A percentile compares a stretch with the other conserved stretches of the same genome.
Evolutionary conservation across 768 basidiomycete species (phyloP).

Genomic region (Leucocoprinus sp.): DNA sequence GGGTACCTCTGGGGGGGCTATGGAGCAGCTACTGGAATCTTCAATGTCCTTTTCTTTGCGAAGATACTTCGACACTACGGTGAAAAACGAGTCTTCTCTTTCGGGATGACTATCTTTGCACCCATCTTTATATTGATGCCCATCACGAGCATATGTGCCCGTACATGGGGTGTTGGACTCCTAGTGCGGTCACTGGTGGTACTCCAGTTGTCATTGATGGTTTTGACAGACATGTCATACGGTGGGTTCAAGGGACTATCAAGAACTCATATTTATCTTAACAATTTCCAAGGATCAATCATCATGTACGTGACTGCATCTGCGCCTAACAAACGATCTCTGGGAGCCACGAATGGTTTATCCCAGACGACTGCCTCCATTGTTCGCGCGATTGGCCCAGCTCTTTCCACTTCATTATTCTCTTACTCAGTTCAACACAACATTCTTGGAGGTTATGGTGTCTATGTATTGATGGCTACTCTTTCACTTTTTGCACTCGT

Average conservation of each 20-base stretch:
- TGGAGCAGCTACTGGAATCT: constrained; percentile 30
- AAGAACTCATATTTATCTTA: background rate
- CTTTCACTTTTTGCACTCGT: constrained; percentile 25
- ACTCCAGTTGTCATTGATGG: constrained; percentile 22
- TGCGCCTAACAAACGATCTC: constrained; percentile 37
- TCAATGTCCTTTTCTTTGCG: constrained; percentile 36
- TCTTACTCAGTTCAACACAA: constrained; percentile 42
- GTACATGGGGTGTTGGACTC: constrained; percentile 26
- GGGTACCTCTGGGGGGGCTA: constrained; percentile 45
- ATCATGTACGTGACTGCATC: constrained; percentile 45
- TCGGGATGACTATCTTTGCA: constrained; percentile 28
- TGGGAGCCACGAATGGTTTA: constrained; percentile 47
- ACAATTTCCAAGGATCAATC: constrained; percentile 28
- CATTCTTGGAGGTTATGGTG: constrained; percentile 36
- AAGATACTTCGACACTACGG: constrained; percentile 35
- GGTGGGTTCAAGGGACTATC: constrained; percentile 23
- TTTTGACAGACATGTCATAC: constrained; percentile 36
- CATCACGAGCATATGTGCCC: constrained; percentile 34
- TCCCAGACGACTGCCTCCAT: constrained; percentile 36
- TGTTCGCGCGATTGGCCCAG: constrained; percentile 42
- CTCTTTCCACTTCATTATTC: constrained; percentile 41
- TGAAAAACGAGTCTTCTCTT: constrained; percentile 31
- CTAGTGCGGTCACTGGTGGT: constrained; percentile 30
- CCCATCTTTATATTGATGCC: constrained; percentile 37
- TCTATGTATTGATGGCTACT: constrained; percentile 30